A percentile compares a stretch with the other conserved stretches of the same genome.
Evolutionary conservation across 176 grass and related monocot genomes (phyloP).

Genomic region (Carex kokanica): DNA sequence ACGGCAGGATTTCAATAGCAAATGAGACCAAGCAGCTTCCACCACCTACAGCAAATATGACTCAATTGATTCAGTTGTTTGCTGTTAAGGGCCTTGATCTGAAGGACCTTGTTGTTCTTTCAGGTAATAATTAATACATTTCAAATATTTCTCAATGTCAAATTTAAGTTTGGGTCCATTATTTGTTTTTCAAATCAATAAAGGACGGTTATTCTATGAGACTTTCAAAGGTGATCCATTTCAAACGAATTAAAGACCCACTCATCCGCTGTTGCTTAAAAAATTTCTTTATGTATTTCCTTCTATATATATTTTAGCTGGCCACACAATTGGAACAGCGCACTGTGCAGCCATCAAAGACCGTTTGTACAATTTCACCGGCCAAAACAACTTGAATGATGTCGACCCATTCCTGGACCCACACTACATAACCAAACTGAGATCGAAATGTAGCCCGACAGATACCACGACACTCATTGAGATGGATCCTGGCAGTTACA

Average conservation of each 20-base stretch:
- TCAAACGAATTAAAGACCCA: too few species aligned
- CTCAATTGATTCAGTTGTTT: constrained; percentile 40
- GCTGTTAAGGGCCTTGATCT: constrained; percentile 40
- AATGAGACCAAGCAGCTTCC: constrained; percentile 48
- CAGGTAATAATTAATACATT: constrained; percentile 11
- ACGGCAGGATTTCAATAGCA: constrained; percentile 43
- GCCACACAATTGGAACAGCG: constrained; percentile 51
- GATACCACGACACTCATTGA: constrained; percentile 43
- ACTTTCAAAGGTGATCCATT: too few species aligned
- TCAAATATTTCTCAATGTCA: neutral
- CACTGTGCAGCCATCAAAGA: constrained; percentile 39
- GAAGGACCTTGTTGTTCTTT: constrained; percentile 70
- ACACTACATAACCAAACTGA: constrained; percentile 48
- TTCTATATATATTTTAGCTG: constrained; percentile 29
- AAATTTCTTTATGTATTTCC: neutral
- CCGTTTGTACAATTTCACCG: constrained; percentile 63
- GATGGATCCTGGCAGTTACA: constrained; percentile 81
- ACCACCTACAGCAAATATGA: constrained; percentile 54
- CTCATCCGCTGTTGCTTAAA: too few species aligned
- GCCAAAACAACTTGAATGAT: constrained; percentile 17
- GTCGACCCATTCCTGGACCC: constrained; percentile 50
- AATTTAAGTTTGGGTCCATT: too few species aligned
- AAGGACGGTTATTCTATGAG: too few species aligned
- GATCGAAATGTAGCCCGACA: constrained; percentile 31
- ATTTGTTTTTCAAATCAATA: too few species aligned